These are phyloP conservation scores for Solanum rostratum DNA, from an alignment of 257 asterid genomes.

Conservation along the genomic window DNA sequence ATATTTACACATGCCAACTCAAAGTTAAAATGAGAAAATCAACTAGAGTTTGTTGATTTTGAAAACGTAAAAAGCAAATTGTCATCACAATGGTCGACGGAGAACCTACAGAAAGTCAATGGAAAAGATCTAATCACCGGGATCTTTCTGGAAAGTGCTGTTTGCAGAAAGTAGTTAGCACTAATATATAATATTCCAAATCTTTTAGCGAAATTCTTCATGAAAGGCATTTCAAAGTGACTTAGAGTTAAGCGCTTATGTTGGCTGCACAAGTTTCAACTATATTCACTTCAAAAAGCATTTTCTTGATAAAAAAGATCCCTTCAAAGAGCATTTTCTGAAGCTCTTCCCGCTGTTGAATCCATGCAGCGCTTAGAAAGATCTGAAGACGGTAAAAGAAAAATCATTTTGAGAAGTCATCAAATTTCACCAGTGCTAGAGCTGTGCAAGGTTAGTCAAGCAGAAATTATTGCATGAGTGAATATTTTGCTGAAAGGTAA, in stretches of 20 bases:
- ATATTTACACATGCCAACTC: not conserved
- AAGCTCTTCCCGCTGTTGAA: slow-evolving; percentile 1
- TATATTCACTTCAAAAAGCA: not conserved
- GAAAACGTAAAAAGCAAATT: not conserved
- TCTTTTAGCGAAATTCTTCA: not conserved
- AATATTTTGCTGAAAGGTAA: not conserved
- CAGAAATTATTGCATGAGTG: not conserved
- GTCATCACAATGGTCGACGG: not conserved
- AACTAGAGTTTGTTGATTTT: not conserved
- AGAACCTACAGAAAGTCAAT: not conserved
- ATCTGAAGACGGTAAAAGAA: slow-evolving; percentile 63
- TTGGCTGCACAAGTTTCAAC: not conserved
- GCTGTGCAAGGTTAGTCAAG: slow-evolving; percentile 62
- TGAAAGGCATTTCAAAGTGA: not conserved
- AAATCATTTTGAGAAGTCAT: slow-evolving; percentile 63
- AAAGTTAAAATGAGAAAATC: not conserved
- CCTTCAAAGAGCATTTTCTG: not conserved
- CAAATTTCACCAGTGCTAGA: slow-evolving; percentile 78
- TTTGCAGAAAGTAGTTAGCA: not conserved
- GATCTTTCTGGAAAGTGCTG: not conserved
- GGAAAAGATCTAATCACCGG: not conserved
- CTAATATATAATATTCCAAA: not conserved
- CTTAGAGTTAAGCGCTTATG: not conserved
- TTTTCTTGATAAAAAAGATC: not conserved
- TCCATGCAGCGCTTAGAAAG: slow-evolving; percentile 62